Evolutionary conservation across 306 rosid genomes (phyloP).

Genomic region (Abrus precatorius): DNA sequence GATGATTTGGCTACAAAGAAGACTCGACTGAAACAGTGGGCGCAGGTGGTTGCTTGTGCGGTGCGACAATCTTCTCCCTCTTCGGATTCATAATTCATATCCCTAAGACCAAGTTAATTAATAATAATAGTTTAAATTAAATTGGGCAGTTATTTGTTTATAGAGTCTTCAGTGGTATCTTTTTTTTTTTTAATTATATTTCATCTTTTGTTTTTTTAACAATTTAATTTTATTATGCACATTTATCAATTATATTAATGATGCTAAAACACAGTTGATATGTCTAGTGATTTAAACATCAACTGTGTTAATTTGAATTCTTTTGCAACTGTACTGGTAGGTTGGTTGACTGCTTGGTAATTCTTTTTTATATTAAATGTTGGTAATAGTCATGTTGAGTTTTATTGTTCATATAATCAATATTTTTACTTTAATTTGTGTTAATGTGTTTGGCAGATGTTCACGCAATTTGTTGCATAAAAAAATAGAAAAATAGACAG

Average conservation of each 20-base stretch:
- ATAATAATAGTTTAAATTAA: background rate
- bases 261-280: too few species aligned
- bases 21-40: conserved; percentile 82
- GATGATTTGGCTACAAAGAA: conserved; percentile 68
- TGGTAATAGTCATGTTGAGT: background rate
- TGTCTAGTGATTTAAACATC: background rate
- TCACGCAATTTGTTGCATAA: too few species aligned
- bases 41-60: conserved; percentile 75
- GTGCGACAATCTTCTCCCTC: conserved; percentile 55
- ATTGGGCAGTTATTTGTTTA: conserved; percentile 28
- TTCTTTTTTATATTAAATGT: background rate
- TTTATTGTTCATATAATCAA: background rate
- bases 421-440: background rate
- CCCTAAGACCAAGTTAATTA: background rate
- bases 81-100: background rate
- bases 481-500: too few species aligned
- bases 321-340: background rate
- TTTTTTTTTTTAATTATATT: background rate
- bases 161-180: conserved; percentile 15
- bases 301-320: conserved; percentile 14
- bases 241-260: background rate
- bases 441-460: background rate
- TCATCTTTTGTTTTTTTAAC: background rate
- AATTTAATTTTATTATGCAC: background rate
- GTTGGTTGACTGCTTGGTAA: conserved; percentile 10